These are phyloP conservation scores for Chloranthus sessilifolius DNA, from an alignment of 164 flowering plant genomes.

Conservation along the genomic window DNA sequence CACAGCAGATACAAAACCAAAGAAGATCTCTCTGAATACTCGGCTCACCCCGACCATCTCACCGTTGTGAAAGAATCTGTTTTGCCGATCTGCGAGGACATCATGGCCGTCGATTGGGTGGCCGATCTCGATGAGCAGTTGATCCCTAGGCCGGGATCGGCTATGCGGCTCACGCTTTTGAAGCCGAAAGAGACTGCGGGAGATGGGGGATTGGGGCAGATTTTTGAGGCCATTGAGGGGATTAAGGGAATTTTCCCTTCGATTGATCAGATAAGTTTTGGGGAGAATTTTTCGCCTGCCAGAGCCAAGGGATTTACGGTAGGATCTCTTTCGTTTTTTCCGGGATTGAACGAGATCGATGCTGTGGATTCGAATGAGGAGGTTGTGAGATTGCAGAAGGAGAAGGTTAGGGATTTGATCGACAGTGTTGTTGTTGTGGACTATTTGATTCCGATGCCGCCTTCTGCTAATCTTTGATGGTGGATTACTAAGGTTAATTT, in stretches of 20 bases:
- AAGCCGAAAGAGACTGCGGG: slow-evolving; percentile 46
- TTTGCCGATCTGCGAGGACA: slow-evolving; percentile 58
- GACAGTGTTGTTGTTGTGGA: slow-evolving; percentile 51
- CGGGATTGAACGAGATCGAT: slow-evolving; percentile 38
- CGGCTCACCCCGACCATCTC: slow-evolving; percentile 46
- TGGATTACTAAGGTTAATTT: too few species aligned
- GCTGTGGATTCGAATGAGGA: slow-evolving; percentile 28
- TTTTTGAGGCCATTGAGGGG: slow-evolving; percentile 36
- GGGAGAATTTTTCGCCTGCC: slow-evolving; percentile 68
- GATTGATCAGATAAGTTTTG: slow-evolving; percentile 38
- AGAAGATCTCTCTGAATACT: slow-evolving; percentile 38
- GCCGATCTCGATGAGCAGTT: slow-evolving; percentile 19
- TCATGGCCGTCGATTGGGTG: slow-evolving; percentile 76
- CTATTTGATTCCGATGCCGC: slow-evolving; percentile 34
- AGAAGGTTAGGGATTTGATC: slow-evolving; percentile 38
- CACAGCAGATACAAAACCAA: slow-evolving; percentile 59
- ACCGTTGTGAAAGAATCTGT: slow-evolving; percentile 39
- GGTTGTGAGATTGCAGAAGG: slow-evolving; percentile 32
- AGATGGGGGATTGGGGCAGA: slow-evolving; percentile 29
- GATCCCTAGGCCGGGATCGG: slow-evolving; percentile 31
- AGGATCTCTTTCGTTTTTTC: slow-evolving; percentile 43
- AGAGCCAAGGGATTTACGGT: slow-evolving; percentile 69
- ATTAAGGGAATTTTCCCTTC: slow-evolving; percentile 26
- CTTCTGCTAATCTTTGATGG: slow-evolving; percentile 9
- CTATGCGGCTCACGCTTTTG: slow-evolving; percentile 39